These are phyloP conservation scores for Lodderomyces metapsilosis DNA, from an alignment of 1,139 yeast genomes.

Conservation along the genomic window DNA sequence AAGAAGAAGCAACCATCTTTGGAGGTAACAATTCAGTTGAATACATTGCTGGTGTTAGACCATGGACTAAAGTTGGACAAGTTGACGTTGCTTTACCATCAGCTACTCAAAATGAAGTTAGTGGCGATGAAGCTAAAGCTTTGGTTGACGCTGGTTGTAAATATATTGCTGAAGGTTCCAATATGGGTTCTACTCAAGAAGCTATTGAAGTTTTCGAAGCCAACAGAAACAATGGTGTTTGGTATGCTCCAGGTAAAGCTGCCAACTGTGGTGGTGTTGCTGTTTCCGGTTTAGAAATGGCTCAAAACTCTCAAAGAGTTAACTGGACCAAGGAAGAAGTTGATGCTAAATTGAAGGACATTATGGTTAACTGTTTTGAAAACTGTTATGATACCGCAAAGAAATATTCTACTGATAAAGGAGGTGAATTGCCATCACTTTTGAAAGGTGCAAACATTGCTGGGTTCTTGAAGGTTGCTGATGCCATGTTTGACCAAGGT, in stretches of 20 bases:
- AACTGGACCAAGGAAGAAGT: constrained; percentile 88
- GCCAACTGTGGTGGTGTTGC: constrained; percentile 99
- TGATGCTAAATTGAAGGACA: constrained; percentile 79
- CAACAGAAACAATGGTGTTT: constrained; percentile 71
- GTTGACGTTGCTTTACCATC: constrained; percentile 96
- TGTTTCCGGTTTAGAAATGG: constrained; percentile 98
- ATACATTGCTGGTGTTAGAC: constrained; percentile 91
- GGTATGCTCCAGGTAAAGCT: constrained; percentile 99
- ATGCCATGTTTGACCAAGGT: constrained; percentile 98
- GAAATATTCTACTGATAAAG: constrained; percentile 71
- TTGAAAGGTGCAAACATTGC: constrained; percentile 99
- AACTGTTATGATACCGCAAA: constrained; percentile 88
- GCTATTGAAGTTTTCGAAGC: constrained; percentile 94
- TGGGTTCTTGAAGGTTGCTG: constrained; percentile 97
- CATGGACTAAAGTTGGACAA: constrained; percentile 91
- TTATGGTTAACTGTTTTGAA: constrained; percentile 91
- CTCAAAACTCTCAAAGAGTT: constrained; percentile 95
- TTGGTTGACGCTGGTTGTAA: constrained; percentile 89
- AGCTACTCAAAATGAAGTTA: constrained; percentile 97
- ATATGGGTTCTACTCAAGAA: constrained; percentile 98
- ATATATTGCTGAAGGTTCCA: constrained; percentile 97
- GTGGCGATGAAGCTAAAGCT: constrained; percentile 95
- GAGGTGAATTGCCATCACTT: constrained; percentile 74
- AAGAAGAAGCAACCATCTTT: constrained; percentile 57
- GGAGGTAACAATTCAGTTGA: constrained; percentile 53